Conservation (phyloP, 2,329 filamentous ascomycete genomes). For the Nigrograna mackinnonii region DNA sequence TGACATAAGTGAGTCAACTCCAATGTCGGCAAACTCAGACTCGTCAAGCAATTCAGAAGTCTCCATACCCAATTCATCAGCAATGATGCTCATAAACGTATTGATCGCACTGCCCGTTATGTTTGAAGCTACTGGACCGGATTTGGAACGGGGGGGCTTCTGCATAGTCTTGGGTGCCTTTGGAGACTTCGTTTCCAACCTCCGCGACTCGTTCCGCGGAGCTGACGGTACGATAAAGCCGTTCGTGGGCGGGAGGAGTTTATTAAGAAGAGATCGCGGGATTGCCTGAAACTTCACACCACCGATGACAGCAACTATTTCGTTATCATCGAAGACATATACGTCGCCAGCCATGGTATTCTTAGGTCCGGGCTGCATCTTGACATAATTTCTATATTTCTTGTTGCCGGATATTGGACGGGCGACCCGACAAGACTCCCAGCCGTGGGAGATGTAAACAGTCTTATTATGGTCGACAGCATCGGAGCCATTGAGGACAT, state of each 20-base stretch:
- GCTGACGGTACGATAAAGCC: slow-evolving; percentile 40
- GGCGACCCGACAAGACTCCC: slow-evolving; percentile 11
- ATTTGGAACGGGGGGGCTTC: slow-evolving; percentile 42
- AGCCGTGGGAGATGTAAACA: slow-evolving; percentile 16
- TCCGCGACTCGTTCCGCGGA: slow-evolving; percentile 39
- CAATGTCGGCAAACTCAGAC: slow-evolving; percentile 21
- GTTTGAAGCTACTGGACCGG: too few relatives aligned
- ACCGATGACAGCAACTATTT: slow-evolving; percentile 32
- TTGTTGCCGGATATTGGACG: background rate
- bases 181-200: slow-evolving; percentile 33
- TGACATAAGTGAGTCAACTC: slow-evolving; percentile 27
- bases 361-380: slow-evolving; percentile 20
- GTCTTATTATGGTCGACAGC: slow-evolving; percentile 2
- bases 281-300: too few relatives aligned
- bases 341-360: slow-evolving; percentile 41
- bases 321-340: slow-evolving; percentile 36
- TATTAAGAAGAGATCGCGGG: too few relatives aligned
- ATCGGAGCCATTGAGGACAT: slow-evolving; percentile 17
- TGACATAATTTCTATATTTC: slow-evolving; percentile 14
- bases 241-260: too few relatives aligned
- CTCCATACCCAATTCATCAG: background rate
- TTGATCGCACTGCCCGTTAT: slow-evolving; percentile 50
- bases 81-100: background rate
- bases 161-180: slow-evolving; percentile 59
- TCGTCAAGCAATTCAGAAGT: slow-evolving; percentile 3